Base-by-base conservation (phyloP, 2,329 filamentous ascomycete species). In the Aspergillus neotritici region DNA sequence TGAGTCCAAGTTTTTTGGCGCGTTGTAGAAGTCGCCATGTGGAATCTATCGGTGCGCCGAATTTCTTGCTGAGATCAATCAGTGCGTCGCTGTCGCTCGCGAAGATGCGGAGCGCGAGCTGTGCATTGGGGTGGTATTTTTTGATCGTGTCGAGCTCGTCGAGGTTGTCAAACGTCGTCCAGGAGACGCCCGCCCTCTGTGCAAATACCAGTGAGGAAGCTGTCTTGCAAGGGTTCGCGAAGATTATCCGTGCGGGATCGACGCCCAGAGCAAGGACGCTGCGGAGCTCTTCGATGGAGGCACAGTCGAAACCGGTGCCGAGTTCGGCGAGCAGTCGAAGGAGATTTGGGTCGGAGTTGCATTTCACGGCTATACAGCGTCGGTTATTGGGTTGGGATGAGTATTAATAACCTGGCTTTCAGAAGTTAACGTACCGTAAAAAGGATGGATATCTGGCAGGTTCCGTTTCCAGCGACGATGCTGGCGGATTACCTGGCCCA, bases 201-300 rank as follows among this genome's bases (percentile, higher is more conserved):
- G 59, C 58, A 15, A 54, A 55, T 1, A 43, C 33, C 7, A 61
- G 31, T 2, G 50, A 46, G 2, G 54, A 43, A 3, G 49, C 46
- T 1, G 54, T 35, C 17, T 62, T 62, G 41, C 57, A 59, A 15
- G 58, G 58, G 21, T 60, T 54, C 5, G 58, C 58, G 37, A 58
- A 61, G 10, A 62, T 39, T 14, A 62, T 56, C 5, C 53, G 51
- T 9, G 39, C 29, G 21, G 58, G 56, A 29, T 60, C 51, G 1
- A 62, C 50, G 1, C 56, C 56, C 17, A 57, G 48, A 21, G 40
- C 43, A 5, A 60, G 47, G 5, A 61, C 52, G 5, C 37, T 31
- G 8, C 50, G 44, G 7, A 61, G 49, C 35, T 61, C 57, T 39
- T 53, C 50, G 6, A 55, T 50, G 2, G 58, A 61, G 3, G 58